Base-by-base conservation (phyloP, 352 stramenopile genomes). In the Globisporangium ultimum region DNA sequence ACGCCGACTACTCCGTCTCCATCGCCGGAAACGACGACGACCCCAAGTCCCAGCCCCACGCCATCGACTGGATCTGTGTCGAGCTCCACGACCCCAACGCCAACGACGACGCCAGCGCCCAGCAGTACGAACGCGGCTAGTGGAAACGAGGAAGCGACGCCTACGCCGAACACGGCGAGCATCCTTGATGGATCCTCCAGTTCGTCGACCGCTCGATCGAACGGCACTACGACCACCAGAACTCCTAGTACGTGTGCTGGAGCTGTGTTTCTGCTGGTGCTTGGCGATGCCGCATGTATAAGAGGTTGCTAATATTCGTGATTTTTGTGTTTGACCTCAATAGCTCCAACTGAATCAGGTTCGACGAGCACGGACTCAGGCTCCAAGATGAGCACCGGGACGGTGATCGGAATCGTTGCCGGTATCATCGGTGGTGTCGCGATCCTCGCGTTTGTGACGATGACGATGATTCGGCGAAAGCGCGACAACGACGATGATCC, bases 401-500 rank as follows among this genome's bases (percentile, higher is more conserved):
- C 75, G 12, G 77, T 90, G 42, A 72, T 87, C 20, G 83, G 70
- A 1, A 92, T 92, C 20, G 80, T 90, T 10, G 76, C 70, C 28
- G 83, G 76, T 24, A 89, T 88, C 52, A 68, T 92, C 13, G 78
- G 64, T 0, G 78, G 66, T 18, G 76, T 92, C 15, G 77, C 72
- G 22, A 66, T 92, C 20, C 61, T 90, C 20, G 74, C 75, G 18
- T 66, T 80, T 46, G 64, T 89, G 40, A 71, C 81, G 45, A 83
- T 89, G 66, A 74, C 72, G 24, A 34, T 78, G 24, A 78, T 86
- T 17, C 83, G 78, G 62, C 72, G 70, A 53, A 71, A 72, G 40
- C 74, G 75, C 38, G 78, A 90, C 15, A 54, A 66, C 7, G 78
- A 92, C 34, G 83, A 92, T 55, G 83, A 92, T 53, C 83, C 83